Conservation (phyloP, 805 yeast species). For the Candida ulmi region DNA sequence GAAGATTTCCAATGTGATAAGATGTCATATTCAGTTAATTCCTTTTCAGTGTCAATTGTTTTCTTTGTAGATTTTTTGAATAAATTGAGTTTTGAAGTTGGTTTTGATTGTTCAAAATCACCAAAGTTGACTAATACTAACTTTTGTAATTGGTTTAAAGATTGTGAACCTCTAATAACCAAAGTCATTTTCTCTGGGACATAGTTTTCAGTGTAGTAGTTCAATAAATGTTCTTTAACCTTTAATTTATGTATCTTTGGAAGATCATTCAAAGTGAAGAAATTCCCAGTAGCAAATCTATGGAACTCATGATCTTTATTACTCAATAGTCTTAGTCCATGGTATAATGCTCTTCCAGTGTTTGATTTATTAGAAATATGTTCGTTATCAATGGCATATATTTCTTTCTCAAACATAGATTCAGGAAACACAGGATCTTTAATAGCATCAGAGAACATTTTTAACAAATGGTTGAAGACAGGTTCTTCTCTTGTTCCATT, state of each 20-base stretch:
- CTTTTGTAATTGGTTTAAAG: constrained; percentile 51
- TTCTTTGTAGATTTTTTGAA: constrained; percentile 1
- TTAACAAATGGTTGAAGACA: constrained; percentile 39
- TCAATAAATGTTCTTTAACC: constrained; percentile 29
- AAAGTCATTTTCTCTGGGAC: constrained; percentile 45
- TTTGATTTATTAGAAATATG: constrained; percentile 48
- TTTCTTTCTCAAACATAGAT: constrained; percentile 40
- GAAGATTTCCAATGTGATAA: constrained; percentile 13
- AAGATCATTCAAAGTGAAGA: constrained; percentile 37
- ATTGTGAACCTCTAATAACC: constrained; percentile 62
- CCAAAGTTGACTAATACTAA: constrained; percentile 40
- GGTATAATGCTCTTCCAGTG: constrained; percentile 44
- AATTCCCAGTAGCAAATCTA: constrained; percentile 62
- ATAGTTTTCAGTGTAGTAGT: constrained; percentile 39
- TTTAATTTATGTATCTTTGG: constrained; percentile 29
- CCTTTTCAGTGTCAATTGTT: background rate
- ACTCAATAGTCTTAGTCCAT: constrained; percentile 51
- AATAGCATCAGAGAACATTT: constrained; percentile 48
- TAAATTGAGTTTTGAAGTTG: constrained; percentile 2
- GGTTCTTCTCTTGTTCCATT: constrained; percentile 23
- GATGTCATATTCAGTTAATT: constrained; percentile 12
- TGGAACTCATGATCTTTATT: constrained; percentile 45
- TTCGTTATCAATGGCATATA: constrained; percentile 60
- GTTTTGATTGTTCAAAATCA: constrained; percentile 20
- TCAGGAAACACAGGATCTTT: constrained; percentile 44